Evolutionary conservation across 495 filamentous ascomycete species (phyloP).

Genomic region (Podospora pseudocomata): DNA sequence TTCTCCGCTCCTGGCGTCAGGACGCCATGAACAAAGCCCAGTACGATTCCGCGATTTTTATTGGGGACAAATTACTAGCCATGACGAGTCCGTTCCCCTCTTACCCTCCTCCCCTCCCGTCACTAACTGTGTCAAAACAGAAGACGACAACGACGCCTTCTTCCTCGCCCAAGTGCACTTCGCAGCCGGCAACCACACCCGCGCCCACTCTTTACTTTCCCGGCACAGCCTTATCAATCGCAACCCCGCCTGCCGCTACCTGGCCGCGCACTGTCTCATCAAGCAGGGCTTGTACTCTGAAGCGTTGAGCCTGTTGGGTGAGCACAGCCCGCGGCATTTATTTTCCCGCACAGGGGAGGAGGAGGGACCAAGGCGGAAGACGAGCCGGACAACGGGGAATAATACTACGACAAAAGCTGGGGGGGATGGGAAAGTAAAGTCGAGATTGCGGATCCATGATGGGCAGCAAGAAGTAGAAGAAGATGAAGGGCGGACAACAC

Average conservation of each 20-base stretch:
- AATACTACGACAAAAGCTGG: too few species aligned
- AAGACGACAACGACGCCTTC: conserved; percentile 18
- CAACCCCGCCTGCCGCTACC: conserved; percentile 82
- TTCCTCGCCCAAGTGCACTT: conserved; percentile 60
- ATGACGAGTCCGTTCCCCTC: conserved; percentile 66
- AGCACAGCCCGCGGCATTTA: conserved; percentile 86
- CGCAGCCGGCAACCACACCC: conserved; percentile 85
- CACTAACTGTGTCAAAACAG: conserved; percentile 1
- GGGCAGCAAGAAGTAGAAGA: conserved; percentile 52
- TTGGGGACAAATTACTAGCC: conserved; percentile 93
- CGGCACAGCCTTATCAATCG: conserved; percentile 71
- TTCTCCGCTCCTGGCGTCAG: conserved; percentile 86
- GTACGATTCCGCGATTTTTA: conserved; percentile 91
- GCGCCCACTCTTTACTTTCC: conserved; percentile 79
- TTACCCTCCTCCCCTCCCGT: background rate
- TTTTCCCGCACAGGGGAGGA: conserved; percentile 35
- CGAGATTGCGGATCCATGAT: conserved; percentile 43
- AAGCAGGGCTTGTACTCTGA: conserved; percentile 86
- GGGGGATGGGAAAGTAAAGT: background rate
- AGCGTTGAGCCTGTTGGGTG: conserved; percentile 81
- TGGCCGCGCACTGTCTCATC: conserved; percentile 89
- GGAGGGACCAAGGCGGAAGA: conserved; percentile 55
- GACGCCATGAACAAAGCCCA: conserved; percentile 91
- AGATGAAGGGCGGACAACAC: conserved; percentile 59
- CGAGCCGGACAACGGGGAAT: conserved; percentile 22